Base-by-base conservation (phyloP, 805 yeast species). In the Lipomyces chichibuensis region DNA sequence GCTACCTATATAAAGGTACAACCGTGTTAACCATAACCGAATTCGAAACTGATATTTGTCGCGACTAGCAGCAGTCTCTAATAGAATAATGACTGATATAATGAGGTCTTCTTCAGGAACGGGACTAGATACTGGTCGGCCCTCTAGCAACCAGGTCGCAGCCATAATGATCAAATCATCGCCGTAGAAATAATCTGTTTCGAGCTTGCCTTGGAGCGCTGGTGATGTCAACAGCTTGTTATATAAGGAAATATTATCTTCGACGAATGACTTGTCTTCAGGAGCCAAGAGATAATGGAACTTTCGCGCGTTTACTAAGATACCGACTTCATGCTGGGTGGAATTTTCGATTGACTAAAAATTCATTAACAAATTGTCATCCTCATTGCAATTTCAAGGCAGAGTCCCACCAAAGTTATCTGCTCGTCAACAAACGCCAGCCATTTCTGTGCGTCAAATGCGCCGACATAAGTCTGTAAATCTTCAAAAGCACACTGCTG, bases 1-100 rank as follows among this genome's bases (percentile, higher is more conserved):
- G 9, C 86, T 80, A 59, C 92, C 92, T 8, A 91, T 73, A 23
- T 82, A 74, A 17, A 84, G 80, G 76, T 89, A 90, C 2, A 91
- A 74, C 37, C 85, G 82, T 59, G 90, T 82, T 46, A 92, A 79
- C 93, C 95, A 90, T 8, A 91, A 77, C 63, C 87, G 82, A 25
- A 90, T 79, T 72, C 87, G 88, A 74, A 87, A 91, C 74, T 93
- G 93, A 69, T 88, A 86, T n/a, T 84, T 83, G 75, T 92, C 97
- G 8, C 78, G 75, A 8, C 72, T 57, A 13, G 84, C 78, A 2
- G 88, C 85, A 20, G 81, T 76, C 73, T 90, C 92, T n/a, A 93
- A 78, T 3, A 89, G 76, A 0, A 84, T 72, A 9, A 88, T 79
- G 7, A 85, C 80, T 33, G 81, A 80, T 6, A 83, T 25, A 14